A percentile compares a stretch with the other conserved stretches of the same genome.
These are phyloP conservation scores for Citrullus colocynthis DNA, from an alignment of 306 rosid genomes.

Conservation along the genomic window DNA sequence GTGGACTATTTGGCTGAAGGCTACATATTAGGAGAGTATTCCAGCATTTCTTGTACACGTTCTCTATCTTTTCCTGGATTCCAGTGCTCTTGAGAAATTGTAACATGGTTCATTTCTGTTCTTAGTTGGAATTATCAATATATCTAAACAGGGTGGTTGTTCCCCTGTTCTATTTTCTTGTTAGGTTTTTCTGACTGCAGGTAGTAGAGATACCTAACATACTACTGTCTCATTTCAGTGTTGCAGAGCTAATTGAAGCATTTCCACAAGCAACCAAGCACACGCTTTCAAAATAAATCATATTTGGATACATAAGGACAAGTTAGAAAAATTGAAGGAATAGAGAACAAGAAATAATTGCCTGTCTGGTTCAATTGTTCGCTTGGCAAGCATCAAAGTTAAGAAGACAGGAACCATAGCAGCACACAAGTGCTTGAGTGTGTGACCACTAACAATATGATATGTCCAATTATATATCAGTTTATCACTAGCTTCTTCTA, in stretches of 20 bases:
- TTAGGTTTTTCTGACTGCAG: too few species aligned
- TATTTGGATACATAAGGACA: background rate
- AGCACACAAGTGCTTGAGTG: conserved; percentile 77
- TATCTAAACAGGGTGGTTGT: too few species aligned
- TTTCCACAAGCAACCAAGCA: background rate
- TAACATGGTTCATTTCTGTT: too few species aligned
- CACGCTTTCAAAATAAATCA: background rate
- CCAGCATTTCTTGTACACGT: too few species aligned
- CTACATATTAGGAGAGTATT: too few species aligned
- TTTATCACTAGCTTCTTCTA: conserved; percentile 72
- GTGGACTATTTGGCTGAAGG: too few species aligned
- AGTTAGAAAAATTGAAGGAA: background rate
- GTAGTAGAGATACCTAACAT: too few species aligned
- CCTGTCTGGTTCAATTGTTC: conserved; percentile 58
- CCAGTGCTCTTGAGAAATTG: too few species aligned
- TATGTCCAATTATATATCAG: conserved; percentile 44
- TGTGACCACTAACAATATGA: conserved; percentile 88
- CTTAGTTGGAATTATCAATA: too few species aligned
- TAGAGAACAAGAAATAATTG: conserved; percentile 1
- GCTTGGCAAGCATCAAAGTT: conserved; percentile 88
- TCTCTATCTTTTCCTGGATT: too few species aligned
- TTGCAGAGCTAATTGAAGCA: background rate
- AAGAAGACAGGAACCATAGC: conserved; percentile 77
- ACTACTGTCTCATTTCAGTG: background rate
- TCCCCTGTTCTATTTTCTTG: too few species aligned